Base-by-base conservation (phyloP, 2,329 filamentous ascomycete species). In the Diaporthe aspalathi region DNA sequence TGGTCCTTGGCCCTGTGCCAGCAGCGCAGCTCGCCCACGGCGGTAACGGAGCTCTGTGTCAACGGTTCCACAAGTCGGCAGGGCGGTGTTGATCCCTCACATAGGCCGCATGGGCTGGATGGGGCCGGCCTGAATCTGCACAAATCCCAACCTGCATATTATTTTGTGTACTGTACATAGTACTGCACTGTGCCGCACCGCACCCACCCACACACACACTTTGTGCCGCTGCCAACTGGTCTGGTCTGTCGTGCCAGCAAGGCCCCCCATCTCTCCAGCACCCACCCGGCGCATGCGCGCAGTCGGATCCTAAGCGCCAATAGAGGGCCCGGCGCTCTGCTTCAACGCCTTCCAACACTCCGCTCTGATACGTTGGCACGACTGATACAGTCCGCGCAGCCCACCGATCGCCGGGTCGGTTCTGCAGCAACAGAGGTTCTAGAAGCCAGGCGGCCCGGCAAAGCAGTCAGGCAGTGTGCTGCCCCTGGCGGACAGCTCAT, bases 11-110 rank as follows among this genome's bases (percentile, higher is more conserved):
- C 40, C 35, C 43, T 29, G 24, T 32, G 43, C n/a, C 57, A 53
- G 24, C 17, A 43, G 22, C 16, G 22, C n/a, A n/a, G 43, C 43
- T 63, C 60, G 60, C 22, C 32, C 63, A 62, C 71, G 66, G 71
- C 71, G 71, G 71, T 72, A 54, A 70, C 71, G 68, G 71, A 70
- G 71, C n/a, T 60, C 67, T 70, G 54, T 54, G 71, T 72, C 52
- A 60, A 62, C 27, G 68, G 67, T 53, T 65, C 67, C 67, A 52
- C 67, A 60, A 70, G n/a, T 29, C 49, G 56, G 53, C 54, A 40
- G 43, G 47, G 47, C 24, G 68, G 54, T 68, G 68, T 43, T 70
- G 53, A 70, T 56, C 63, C 43, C 68, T 68, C 54, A 62, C 68
- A n/a, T 63, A 67, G 62, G 47, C 71, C 71, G 67, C 56, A 60